These are phyloP conservation scores for Glycine soja DNA, from an alignment of 306 rosid species.

Conservation along the genomic window DNA sequence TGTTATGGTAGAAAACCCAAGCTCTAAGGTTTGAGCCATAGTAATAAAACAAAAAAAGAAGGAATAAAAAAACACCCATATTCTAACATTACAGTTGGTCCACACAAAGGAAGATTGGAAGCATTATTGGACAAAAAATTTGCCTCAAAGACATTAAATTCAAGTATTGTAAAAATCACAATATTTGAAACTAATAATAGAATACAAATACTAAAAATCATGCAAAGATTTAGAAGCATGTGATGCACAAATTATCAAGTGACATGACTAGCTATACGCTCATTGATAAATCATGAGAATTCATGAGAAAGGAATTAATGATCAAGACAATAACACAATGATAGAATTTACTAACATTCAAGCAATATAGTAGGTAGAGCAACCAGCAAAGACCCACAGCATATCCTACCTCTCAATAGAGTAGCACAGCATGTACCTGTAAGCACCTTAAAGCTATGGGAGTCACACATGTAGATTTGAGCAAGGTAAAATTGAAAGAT, in stretches of 20 bases:
- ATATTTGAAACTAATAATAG: constrained; percentile 19
- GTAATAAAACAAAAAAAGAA: not conserved
- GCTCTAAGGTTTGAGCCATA: constrained; percentile 32
- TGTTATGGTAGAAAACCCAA: constrained; percentile 40
- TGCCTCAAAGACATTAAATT: constrained; percentile 28
- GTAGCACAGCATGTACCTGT: constrained; percentile 86
- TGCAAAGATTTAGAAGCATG: constrained; percentile 25
- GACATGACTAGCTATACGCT: constrained; percentile 36
- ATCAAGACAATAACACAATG: constrained; percentile 56
- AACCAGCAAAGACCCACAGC: constrained; percentile 87
- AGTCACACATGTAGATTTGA: constrained; percentile 56
- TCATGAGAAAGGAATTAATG: constrained; percentile 36
- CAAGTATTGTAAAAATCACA: constrained; percentile 16
- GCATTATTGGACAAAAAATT: not conserved
- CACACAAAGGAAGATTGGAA: constrained; percentile 6
- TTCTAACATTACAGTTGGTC: not conserved
- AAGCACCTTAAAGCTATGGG: constrained; percentile 81
- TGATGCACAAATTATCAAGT: constrained; percentile 33
- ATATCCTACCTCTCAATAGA: constrained; percentile 86
- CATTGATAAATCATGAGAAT: constrained; percentile 39
- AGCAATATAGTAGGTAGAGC: constrained; percentile 73
- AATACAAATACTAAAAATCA: constrained; percentile 3
- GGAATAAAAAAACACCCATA: not conserved
- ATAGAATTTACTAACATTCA: constrained; percentile 78
- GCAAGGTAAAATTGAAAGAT: constrained; percentile 46